Base-by-base conservation (phyloP, 2,329 filamentous ascomycete species). In the Malbranchea zuffiana region DNA sequence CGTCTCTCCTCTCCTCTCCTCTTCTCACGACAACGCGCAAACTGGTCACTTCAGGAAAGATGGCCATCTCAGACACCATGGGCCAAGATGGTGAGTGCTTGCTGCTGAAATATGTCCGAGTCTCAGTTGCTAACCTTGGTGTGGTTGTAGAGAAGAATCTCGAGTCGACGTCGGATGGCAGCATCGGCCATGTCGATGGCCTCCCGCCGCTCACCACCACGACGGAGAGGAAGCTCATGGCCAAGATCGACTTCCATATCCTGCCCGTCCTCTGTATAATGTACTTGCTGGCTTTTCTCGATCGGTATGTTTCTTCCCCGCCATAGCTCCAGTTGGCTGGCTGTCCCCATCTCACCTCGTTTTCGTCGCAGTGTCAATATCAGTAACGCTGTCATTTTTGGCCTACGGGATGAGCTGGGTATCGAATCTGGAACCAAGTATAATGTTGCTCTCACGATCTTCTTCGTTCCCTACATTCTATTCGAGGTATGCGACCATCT, bases 391-490 rank as follows among this genome's bases (percentile, higher is more conserved):
- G 73, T 71, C 28, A 68, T 81, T 30, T 83, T 83, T 44, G 68
- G 71, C 26, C 64, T 88, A 10, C 65, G 66, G 17, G 51, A 67
- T 7, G 82, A 87, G 45, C 66, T 88, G 4, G 43, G 65, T 3
- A 69, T 87, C 18, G 56, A 33, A 8, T 45, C 47, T 0, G 61
- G 68, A 16, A 66, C 54, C 4, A 63, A 82, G 50, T 87, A 82
- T 61, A 87, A 85, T 57, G 82, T 77, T 10, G 78, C 78, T 1
- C 66, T 87, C 43, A 80, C 79, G 39, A 83, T 87, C 51, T 87
- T 88, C 64, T 88, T 87, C 59, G 72, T 87, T 1, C 81, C 82
- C 1, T 88, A 87, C 54, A 67, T 82, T 48, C 50, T 82, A 37
- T 63, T 56, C 32, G 60, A 63, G 40, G 45, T 47, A 42, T 21